These are phyloP conservation scores for Phanerochaete carnosa DNA, from an alignment of 768 basidiomycete species.

Conservation along the genomic window DNA sequence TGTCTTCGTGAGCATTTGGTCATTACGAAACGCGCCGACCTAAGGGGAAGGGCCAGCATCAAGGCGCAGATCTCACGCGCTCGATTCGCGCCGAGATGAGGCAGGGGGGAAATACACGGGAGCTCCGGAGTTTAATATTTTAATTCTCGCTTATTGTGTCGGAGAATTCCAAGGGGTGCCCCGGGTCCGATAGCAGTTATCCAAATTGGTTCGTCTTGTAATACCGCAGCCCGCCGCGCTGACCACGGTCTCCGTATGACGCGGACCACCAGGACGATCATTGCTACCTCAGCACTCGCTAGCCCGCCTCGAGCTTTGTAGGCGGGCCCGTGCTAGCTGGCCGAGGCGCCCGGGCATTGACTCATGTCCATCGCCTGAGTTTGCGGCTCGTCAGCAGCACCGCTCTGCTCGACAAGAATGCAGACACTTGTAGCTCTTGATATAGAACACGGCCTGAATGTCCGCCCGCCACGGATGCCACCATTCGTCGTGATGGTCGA, in stretches of 20 bases:
- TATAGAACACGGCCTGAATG: background rate
- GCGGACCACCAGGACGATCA: background rate
- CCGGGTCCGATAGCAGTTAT: background rate
- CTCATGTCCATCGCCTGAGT: background rate
- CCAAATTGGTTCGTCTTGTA: background rate
- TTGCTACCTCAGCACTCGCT: background rate
- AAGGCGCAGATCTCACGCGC: too few species aligned
- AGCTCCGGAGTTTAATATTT: background rate
- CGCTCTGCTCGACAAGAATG: too few species aligned
- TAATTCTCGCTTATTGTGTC: background rate
- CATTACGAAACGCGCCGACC: conserved; percentile 13
- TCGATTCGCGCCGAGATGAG: conserved; percentile 1
- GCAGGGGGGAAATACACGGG: background rate
- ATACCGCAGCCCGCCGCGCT: background rate
- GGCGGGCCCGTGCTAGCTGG: background rate
- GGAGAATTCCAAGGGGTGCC: background rate
- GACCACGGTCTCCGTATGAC: background rate
- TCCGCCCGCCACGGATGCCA: background rate
- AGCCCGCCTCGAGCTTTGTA: background rate
- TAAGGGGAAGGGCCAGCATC: too few species aligned
- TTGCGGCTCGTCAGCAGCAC: too few species aligned
- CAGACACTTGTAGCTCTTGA: too few species aligned
- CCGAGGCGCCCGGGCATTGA: background rate
- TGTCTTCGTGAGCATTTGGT: background rate
- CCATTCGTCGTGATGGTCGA: background rate